Base-by-base conservation (phyloP, 352 stramenopile genomes). In the Phytophthora vignae region DNA sequence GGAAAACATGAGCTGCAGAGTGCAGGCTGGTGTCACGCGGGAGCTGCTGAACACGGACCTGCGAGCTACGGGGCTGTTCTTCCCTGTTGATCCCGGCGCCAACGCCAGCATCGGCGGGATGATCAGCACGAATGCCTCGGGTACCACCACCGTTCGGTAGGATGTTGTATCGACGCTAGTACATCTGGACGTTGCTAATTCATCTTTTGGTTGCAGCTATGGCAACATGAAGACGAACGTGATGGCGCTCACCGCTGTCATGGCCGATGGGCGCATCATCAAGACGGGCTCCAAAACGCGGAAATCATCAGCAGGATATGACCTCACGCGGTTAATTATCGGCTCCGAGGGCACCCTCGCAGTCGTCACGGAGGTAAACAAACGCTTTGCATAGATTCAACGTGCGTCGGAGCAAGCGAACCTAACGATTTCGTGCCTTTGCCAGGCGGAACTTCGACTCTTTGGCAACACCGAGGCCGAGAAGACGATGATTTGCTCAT, bases 201-300 rank as follows among this genome's bases (percentile, higher is more conserved):
- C 57, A 58, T 36, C 2, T 50, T 9, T 46, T 46, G 14, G 17
- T 22, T 49, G 44, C 49, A 90, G 89, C 7, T 98, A 98, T 66
- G 97, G 96, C 36, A 98, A 98, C 64, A 99, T 99, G 97, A 90
- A 97, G 71, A 95, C 98, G 29, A 99, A 98, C 66, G 94, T 99
- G 22, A 80, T 99, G 64, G 83, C 66, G 25, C 69, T 99, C 14
- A 98, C 94, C 60, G 94, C 84, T 29, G 96, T 99, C n/a, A 85
- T 99, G 70, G 79, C 91, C 12, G 90, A 96, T 78, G 92, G 90
- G 8, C 73, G 84, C 0, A 89, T 98, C 29, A 87, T 96, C 49
- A 85, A 90, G 65, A 98, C 92, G 1, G 97, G 96, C 7, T 94
- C 87, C 49, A 94, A 93, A 81, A 92, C 96, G 9, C 83, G 96